These are phyloP conservation scores for Cutaneotrichosporon sp. DNA, from an alignment of 1,284 basidiomycete genomes.

Conservation along the genomic window DNA sequence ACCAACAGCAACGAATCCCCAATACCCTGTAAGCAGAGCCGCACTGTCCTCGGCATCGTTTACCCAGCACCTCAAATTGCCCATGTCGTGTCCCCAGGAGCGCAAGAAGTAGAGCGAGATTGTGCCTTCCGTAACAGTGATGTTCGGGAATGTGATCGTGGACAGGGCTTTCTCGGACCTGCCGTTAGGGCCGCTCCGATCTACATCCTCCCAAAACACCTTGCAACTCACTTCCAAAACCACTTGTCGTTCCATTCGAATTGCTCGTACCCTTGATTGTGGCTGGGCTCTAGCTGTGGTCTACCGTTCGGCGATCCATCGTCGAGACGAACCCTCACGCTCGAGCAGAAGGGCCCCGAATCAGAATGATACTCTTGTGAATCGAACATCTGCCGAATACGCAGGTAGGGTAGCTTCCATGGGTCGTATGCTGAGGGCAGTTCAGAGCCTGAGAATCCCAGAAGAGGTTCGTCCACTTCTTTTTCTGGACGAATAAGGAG, in stretches of 20 bases:
- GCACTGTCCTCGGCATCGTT: slow-evolving; percentile 4
- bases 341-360: neutral
- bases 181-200: neutral
- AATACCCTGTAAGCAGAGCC: neutral
- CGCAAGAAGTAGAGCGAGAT: slow-evolving; percentile 6
- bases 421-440: slow-evolving; percentile 1
- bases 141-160: slow-evolving; percentile 7
- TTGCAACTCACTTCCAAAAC: slow-evolving; percentile 2
- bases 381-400: slow-evolving; percentile 1
- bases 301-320: neutral
- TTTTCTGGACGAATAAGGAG: neutral
- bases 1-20: slow-evolving; percentile 1
- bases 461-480: neutral
- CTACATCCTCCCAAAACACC: neutral
- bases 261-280: neutral
- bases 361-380: neutral
- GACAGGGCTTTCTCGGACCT: neutral
- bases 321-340: neutral
- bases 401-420: neutral
- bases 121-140: slow-evolving; percentile 2
- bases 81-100: slow-evolving; percentile 3
- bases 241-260: slow-evolving; percentile 2
- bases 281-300: neutral
- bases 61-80: slow-evolving; percentile 13
- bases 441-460: neutral